These are phyloP conservation scores for Priceomyces castillae DNA, from an alignment of 805 yeast species.

Conservation along the genomic window DNA sequence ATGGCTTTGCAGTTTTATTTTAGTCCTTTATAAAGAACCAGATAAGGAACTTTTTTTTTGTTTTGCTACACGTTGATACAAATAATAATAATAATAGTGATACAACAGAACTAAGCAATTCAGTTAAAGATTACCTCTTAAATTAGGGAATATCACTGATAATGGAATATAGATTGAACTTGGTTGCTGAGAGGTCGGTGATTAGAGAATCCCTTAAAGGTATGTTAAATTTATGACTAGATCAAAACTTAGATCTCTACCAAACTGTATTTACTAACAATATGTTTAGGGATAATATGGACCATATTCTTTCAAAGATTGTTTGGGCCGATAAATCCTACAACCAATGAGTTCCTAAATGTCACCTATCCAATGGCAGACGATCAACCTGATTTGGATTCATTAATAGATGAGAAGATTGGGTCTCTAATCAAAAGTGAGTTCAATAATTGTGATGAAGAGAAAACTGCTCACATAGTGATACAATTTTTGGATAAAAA, in stretches of 20 bases:
- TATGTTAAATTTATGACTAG: constrained; percentile 19
- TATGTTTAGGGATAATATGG: constrained; percentile 53
- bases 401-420: constrained; percentile 36
- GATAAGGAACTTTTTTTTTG: constrained; percentile 8
- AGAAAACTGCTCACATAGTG: constrained; percentile 27
- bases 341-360: constrained; percentile 52
- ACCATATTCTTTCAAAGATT: constrained; percentile 66
- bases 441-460: constrained; percentile 15
- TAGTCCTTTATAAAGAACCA: constrained; percentile 4
- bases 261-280: background rate
- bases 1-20: background rate
- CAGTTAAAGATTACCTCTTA: background rate
- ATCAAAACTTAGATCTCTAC: constrained; percentile 2
- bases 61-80: background rate
- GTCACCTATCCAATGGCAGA: constrained; percentile 56
- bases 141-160: background rate
- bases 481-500: constrained; percentile 41
- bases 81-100: background rate
- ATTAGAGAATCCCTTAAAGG: constrained; percentile 56
- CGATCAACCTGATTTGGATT: constrained; percentile 49
- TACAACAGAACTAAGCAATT: background rate
- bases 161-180: constrained; percentile 46
- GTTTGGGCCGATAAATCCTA: constrained; percentile 62
- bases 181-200: constrained; percentile 52
- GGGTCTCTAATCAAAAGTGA: constrained; percentile 28